Evolutionary conservation across 2,329 filamentous ascomycete species (phyloP).

Genomic region (Alternaria dauci): DNA sequence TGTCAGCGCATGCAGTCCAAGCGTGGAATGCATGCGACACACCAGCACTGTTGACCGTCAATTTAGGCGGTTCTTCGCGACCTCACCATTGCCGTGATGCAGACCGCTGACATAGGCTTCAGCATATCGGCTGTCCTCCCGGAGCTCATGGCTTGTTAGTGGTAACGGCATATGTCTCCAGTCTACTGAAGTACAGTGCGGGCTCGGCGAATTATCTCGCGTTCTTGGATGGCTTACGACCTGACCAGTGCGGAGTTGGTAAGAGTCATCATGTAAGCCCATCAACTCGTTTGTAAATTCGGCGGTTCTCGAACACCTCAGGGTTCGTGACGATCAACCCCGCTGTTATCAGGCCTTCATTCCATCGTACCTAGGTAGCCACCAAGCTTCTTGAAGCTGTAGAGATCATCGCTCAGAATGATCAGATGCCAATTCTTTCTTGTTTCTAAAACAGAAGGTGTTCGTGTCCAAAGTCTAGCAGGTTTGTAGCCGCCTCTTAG

Average conservation of each 20-base stretch:
- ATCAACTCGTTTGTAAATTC: constrained; percentile 5
- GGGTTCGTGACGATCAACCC: constrained; percentile 5
- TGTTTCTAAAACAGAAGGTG: not conserved
- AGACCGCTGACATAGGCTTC: constrained; percentile 4
- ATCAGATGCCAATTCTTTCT: not conserved
- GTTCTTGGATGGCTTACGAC: constrained; percentile 27
- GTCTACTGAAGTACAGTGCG: constrained; percentile 2
- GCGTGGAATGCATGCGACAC: not conserved
- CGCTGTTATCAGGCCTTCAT: constrained; percentile 1
- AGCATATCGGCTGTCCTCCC: not conserved
- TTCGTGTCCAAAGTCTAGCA: not conserved
- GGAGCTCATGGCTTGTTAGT: constrained; percentile 2
- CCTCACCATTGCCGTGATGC: not conserved
- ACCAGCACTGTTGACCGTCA: not conserved
- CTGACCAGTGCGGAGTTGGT: constrained; percentile 24
- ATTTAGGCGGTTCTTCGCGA: constrained; percentile 1
- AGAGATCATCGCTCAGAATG: not conserved
- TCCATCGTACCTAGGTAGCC: not conserved
- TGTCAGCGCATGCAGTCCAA: constrained; percentile 29
- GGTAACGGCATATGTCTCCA: constrained; percentile 3
- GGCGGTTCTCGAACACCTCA: constrained; percentile 12
- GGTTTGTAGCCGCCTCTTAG: not conserved
- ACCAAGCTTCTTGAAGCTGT: not conserved
- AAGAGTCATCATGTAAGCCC: constrained; percentile 21
- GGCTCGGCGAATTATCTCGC: constrained; percentile 14